Base-by-base conservation (phyloP, 495 filamentous ascomycete species). In the Aspergillus wentii region DNA sequence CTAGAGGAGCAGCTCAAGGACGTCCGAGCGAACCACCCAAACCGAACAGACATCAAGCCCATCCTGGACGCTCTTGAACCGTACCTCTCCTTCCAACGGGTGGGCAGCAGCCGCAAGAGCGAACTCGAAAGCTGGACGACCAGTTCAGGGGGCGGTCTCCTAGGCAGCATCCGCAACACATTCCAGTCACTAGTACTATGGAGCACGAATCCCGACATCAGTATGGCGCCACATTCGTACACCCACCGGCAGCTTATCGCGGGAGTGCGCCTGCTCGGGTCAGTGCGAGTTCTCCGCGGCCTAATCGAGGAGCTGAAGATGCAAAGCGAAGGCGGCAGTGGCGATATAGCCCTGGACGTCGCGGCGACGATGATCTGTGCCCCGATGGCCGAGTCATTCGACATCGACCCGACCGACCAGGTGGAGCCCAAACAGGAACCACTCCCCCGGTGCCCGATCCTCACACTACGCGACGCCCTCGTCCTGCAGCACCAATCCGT, bases 121-220 rank as follows among this genome's bases (percentile, higher is more conserved):
- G 90, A 95, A 47, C 67, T 95, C 1, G 83, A 92, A 45, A 56
- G 65, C 30, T 95, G 89, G 90, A 76, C 79, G 2, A 64, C 72
- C 16, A 69, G 76, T 13, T 53, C 72, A 0, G 66, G 66, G 27
- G 81, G 79, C 11, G 84, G 85, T 2, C 55, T 92, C 3, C 44
- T 67, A 3, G 69, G 70, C n/a, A 71, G 76, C 18, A 56, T 94
- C 30, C 71, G 83, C 23, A 66, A 74, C 34, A 80, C 80, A 1
- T 64, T 94, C 6, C 80, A 84, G 33, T 68, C 68, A 4, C 74
- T 95, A 0, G 66, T 85, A 1, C 62, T 79, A 13, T 96, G 91
- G 92, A 80, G 73, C 28, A 62, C 81, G 3, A 74, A 78, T 36
- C 74, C 77, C 0, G 74, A 75, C 6, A 67, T 83, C 15, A 80